Conservation (phyloP, 805 yeast species). For the Kodamaea restingae region DNA sequence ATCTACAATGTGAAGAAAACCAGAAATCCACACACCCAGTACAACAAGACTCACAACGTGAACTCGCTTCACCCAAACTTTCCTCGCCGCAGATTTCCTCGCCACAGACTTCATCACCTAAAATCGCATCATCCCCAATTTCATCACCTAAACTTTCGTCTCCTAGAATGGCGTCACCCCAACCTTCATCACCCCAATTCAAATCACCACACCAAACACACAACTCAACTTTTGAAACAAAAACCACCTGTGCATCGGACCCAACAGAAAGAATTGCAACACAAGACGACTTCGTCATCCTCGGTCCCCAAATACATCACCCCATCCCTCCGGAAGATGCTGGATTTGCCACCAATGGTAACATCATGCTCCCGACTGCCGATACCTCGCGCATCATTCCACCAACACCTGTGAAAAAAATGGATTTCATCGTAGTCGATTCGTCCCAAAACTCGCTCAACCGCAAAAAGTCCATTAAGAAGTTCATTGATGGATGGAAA, state of each 20-base stretch:
- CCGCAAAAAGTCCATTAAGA: constrained; percentile 34
- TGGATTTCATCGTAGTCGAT: constrained; percentile 34
- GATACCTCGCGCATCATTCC: constrained; percentile 48
- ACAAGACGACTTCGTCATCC: background rate
- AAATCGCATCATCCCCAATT: too few relatives aligned
- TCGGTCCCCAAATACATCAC: background rate
- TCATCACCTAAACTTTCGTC: too few relatives aligned
- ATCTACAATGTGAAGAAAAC: background rate
- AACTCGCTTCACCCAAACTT: too few relatives aligned
- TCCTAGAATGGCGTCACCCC: too few relatives aligned
- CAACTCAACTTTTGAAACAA: too few relatives aligned
- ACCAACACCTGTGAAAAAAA: constrained; percentile 63
- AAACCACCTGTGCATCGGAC: too few relatives aligned
- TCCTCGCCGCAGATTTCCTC: too few relatives aligned
- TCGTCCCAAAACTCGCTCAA: constrained; percentile 15
- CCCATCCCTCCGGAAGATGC: background rate
- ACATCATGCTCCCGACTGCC: constrained; percentile 48
- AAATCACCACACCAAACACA: background rate
- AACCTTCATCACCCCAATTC: too few relatives aligned
- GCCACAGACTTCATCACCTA: too few relatives aligned
- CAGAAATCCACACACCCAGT: too few relatives aligned
- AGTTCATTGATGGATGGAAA: constrained; percentile 41
- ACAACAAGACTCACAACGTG: too few relatives aligned
- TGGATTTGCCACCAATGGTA: constrained; percentile 51
- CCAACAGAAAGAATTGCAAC: too few relatives aligned